Evolutionary conservation across 2,329 filamentous ascomycete genomes (phyloP).

Genomic region (Colletotrichum orbiculare): DNA sequence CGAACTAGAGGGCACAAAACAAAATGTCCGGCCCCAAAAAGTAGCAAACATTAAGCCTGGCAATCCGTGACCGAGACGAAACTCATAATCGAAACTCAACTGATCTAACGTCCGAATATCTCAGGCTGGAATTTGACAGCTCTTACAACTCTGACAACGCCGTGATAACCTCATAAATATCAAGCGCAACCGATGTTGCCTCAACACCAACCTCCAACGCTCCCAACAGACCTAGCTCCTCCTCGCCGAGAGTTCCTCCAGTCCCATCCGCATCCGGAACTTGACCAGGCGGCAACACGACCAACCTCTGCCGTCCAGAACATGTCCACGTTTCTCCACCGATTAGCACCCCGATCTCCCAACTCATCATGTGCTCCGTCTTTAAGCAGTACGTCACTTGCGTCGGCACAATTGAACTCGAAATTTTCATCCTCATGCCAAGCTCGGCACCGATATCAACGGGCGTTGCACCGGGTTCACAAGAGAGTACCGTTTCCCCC

Average conservation of each 20-base stretch:
- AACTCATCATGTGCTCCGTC: conserved; percentile 1
- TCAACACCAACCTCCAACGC: too few species aligned
- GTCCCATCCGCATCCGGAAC: neutral
- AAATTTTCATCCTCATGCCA: neutral
- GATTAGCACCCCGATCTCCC: neutral
- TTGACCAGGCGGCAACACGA: conserved; percentile 1
- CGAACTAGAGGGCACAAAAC: too few species aligned
- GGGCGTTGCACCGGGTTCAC: neutral
- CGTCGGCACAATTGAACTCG: neutral
- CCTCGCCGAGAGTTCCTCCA: neutral
- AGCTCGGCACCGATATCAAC: conserved; percentile 11
- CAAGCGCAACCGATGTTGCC: too few species aligned
- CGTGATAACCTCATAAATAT: too few species aligned
- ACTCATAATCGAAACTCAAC: too few species aligned
- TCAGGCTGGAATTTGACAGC: too few species aligned
- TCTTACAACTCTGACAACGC: too few species aligned
- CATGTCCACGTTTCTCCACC: conserved; percentile 7
- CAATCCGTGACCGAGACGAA: too few species aligned
- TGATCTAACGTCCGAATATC: too few species aligned
- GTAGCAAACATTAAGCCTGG: too few species aligned
- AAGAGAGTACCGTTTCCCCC: neutral
- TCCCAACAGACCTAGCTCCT: too few species aligned
- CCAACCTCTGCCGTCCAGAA: neutral
- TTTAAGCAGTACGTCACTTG: conserved; percentile 13
- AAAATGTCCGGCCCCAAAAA: too few species aligned